Base-by-base conservation (phyloP, 495 filamentous ascomycete species). In the Podospora fimiseda region DNA sequence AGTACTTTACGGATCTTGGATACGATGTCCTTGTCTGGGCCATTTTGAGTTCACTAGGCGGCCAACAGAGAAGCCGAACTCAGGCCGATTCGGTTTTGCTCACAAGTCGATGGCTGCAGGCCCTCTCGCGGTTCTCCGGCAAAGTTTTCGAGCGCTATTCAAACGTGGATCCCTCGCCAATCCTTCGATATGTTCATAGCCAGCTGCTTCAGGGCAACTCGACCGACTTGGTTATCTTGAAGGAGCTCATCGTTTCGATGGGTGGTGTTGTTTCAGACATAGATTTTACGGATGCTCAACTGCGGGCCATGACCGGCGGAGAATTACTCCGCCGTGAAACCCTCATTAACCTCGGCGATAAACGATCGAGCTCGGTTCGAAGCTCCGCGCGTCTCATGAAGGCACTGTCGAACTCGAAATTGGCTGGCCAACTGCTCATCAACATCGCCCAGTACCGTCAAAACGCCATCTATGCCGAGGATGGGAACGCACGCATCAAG, bases 1-100 rank as follows among this genome's bases (percentile, higher is more conserved):
- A 87, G 57, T 95, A 96, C 60, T 96, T 96, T 61, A 95, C 92
- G 1, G 82, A 87, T 49, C 77, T 97, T 22, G 92, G 84, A 1
- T 96, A 95, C 62, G 94, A 99, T 64, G 87, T 96, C 38, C 76
- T 96, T 48, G 87, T 89, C 24, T 95, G 90, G 87, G 81, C 82
- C 37, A 75, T 94, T n/a, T 75, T 95, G 65, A 90, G 82, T 60
- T 82, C 85, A 0, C 75, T 92, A 39, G 84, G 89, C 47, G 83
- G 85, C 51, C 79, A 87, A 60, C 80, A 83, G 54, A 77, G 89
- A 58, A 86, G 85, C 53, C 80, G 90, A 50, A 85, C 88, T 0
- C 90, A 94, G 60, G 83, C 83, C 47, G 85, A 86, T 60, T 76
- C 73, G 14, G 90, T 92, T 23, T 80, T 97, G 59, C 72, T 93